Evolutionary conservation across 495 filamentous ascomycete genomes (phyloP), one percentile per base, ranked within the genome.

Genomic region (Hypoxylon perforatum): DNA sequence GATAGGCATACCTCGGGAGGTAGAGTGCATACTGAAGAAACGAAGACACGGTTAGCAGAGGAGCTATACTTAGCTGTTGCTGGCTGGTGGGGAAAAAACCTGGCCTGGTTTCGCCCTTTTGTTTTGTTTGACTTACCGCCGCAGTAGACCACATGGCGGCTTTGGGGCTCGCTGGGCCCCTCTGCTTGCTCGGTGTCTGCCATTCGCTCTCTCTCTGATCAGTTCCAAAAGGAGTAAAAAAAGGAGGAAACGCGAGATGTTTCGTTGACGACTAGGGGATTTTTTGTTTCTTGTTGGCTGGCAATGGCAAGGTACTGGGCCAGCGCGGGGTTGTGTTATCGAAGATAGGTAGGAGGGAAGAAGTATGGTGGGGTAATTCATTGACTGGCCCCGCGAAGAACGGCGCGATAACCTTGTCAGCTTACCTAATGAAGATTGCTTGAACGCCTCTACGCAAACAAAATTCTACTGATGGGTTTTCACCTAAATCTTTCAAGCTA

Each of bases 1-100:
- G 30, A 57, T 1, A 41, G 44, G n/a, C 82, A 76, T 92, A 96
- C 93, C 88, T 97, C 95, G 71, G 94, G 93, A 47, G 95, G 95
- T 72, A 99, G 82, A 49, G 88, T 90, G 82, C 95, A 99, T 49
- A 97, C 94, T 97, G 72, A 42, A 54, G 14, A 23, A 21, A n/a
- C 33, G 39, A 21, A 33, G 21, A 61, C 65, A 33, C 18, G 22
- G 52, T 62, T 22, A 69, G 48, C 35, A 28, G 28, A 19, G n/a
- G n/a, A 36, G 45, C 19, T 58, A 17, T 18, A 4, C 9, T 38
- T 4, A 3, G 7, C 17, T n/a, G 11, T 3, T 39, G 9, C 25
- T 35, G 22, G 50, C 39, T 46, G 39, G 54, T 63, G 52, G 52
- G 62, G 41, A 25, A 60, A 57, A 25, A 60, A 57, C 48, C 33